These are phyloP conservation scores for Coemansia sp. DNA, from an alignment of 192 early-diverging fungal species.

Conservation along the genomic window DNA sequence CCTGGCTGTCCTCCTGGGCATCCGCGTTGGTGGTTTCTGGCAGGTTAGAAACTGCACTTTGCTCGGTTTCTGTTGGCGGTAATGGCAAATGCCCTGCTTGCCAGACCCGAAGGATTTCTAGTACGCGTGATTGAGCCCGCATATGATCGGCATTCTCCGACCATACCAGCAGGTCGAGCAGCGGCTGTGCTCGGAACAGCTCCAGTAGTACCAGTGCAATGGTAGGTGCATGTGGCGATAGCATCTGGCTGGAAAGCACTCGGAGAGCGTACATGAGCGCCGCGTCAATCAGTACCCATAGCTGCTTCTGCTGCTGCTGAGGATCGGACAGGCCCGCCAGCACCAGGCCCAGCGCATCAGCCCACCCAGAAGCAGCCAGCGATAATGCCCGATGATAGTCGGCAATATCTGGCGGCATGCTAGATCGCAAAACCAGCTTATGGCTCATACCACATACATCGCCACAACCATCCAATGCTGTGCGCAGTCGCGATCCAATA, in stretches of 20 bases:
- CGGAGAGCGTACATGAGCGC: conserved; percentile 41
- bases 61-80: background rate
- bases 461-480: conserved; percentile 11
- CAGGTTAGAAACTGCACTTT: background rate
- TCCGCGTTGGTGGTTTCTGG: background rate
- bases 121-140: conserved; percentile 7
- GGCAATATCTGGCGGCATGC: background rate
- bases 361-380: conserved; percentile 33
- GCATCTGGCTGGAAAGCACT: conserved; percentile 29
- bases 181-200: conserved; percentile 12
- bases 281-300: conserved; percentile 35
- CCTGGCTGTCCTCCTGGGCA: conserved; percentile 22
- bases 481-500: conserved; percentile 15
- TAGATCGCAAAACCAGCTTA: conserved; percentile 3
- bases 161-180: conserved; percentile 13
- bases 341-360: conserved; percentile 24
- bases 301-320: background rate
- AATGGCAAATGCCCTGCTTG: background rate
- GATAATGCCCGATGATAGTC: conserved; percentile 32
- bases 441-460: conserved; percentile 4
- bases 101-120: conserved; percentile 18
- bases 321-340: background rate
- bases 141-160: background rate
- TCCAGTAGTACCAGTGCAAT: conserved; percentile 24
- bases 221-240: conserved; percentile 23